A percentile compares a stretch with the other conserved stretches of the same genome.
Conservation (phyloP, 1,284 basidiomycete species). For the Cutaneotrichosporon spelunceum region DNA sequence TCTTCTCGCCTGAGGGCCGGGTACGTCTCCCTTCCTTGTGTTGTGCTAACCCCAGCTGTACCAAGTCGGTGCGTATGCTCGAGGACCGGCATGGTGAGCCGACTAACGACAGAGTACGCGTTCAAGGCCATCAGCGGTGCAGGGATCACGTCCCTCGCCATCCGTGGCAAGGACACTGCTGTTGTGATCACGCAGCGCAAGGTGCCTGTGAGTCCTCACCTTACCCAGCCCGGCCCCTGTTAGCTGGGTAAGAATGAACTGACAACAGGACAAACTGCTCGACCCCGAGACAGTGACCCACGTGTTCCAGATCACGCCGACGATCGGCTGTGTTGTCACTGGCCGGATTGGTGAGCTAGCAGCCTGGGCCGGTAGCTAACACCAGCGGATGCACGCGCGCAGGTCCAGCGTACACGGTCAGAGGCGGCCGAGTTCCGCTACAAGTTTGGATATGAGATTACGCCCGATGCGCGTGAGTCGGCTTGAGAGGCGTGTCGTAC, state of each 20-base stretch:
- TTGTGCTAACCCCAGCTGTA: constrained; percentile 55
- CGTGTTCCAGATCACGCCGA: constrained; percentile 91
- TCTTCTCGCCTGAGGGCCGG: constrained; percentile 55
- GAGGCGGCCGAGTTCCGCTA: constrained; percentile 95
- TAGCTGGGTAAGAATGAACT: constrained; percentile 2
- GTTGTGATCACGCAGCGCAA: constrained; percentile 98
- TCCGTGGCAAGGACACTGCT: constrained; percentile 88
- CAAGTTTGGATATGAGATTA: constrained; percentile 98
- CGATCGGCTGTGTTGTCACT: constrained; percentile 97
- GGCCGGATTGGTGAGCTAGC: constrained; percentile 74
- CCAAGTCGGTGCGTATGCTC: constrained; percentile 78
- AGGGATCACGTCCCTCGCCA: constrained; percentile 88
- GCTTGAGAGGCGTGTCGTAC: too few relatives aligned
- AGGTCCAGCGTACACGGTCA: constrained; percentile 79
- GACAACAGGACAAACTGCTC: constrained; percentile 85
- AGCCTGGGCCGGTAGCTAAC: constrained; percentile 3
- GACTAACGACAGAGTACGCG: constrained; percentile 73
- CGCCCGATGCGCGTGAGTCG: constrained; percentile 69
- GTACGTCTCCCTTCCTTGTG: constrained; percentile 29
- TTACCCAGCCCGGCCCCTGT: background rate
- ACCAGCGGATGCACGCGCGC: constrained; percentile 85
- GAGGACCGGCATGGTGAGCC: background rate
- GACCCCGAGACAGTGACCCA: constrained; percentile 94
- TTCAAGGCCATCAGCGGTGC: constrained; percentile 99
- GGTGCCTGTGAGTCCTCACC: constrained; percentile 67